Conservation (phyloP, 140 eudicot species). For the Cichorium intybus region DNA sequence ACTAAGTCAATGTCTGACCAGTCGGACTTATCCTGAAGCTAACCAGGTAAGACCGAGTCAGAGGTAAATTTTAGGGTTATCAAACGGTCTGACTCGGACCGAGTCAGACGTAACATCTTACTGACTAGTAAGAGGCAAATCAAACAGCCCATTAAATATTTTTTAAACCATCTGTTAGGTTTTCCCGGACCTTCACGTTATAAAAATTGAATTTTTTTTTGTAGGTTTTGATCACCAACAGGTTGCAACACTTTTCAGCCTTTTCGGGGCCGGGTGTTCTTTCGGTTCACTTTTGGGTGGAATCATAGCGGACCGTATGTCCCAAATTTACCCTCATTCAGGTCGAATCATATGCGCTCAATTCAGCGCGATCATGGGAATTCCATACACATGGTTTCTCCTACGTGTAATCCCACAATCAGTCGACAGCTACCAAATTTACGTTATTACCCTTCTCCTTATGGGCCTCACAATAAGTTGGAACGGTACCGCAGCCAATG, state of each 20-base stretch:
- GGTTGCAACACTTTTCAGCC: constrained; percentile 69
- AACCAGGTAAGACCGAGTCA: too few species aligned
- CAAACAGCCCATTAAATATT: too few species aligned
- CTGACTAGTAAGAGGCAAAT: too few species aligned
- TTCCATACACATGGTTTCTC: constrained; percentile 83
- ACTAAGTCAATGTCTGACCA: too few species aligned
- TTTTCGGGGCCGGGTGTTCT: constrained; percentile 82
- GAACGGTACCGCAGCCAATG: constrained; percentile 81
- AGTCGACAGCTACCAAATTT: constrained; percentile 54
- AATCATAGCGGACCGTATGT: constrained; percentile 61
- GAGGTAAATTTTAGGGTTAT: too few species aligned
- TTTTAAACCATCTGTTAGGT: too few species aligned
- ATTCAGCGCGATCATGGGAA: constrained; percentile 88
- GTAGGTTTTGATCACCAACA: constrained; percentile 56
- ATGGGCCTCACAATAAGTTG: constrained; percentile 97
- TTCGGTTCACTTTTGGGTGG: constrained; percentile 82
- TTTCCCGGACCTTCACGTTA: too few species aligned
- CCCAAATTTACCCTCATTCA: constrained; percentile 69
- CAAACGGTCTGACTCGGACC: too few species aligned
- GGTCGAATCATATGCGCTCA: constrained; percentile 94
- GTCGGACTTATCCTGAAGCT: too few species aligned
- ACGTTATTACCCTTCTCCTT: constrained; percentile 58
- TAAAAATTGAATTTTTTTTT: neutral
- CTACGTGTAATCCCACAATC: constrained; percentile 72
- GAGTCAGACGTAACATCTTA: too few species aligned